Evolutionary conservation across 2,329 filamentous ascomycete genomes (phyloP).

Genomic region (Paecilomyces dactylethromorphus): DNA sequence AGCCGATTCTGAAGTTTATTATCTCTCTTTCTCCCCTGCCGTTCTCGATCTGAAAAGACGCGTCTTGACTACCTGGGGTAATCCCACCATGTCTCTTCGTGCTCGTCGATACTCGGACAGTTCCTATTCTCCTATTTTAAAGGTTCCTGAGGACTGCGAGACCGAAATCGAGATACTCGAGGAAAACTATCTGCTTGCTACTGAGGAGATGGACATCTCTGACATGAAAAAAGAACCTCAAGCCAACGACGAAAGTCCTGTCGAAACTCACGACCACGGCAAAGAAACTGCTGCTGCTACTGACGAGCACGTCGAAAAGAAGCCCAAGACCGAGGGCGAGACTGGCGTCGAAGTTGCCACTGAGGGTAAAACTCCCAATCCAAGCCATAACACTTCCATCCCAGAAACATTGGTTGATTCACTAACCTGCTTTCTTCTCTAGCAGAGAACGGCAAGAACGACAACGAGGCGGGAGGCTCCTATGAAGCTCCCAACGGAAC

Average conservation of each 20-base stretch:
- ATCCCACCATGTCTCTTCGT: background rate
- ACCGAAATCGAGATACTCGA: background rate
- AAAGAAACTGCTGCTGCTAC: background rate
- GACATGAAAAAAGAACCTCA: background rate
- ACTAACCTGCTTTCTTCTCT: background rate
- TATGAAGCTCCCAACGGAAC: slow-evolving; percentile 8
- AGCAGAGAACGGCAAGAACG: background rate
- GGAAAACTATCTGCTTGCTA: background rate
- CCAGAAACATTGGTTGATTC: background rate
- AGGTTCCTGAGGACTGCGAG: background rate
- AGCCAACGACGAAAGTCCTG: background rate
- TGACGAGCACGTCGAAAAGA: background rate
- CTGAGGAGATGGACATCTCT: background rate
- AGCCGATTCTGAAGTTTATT: background rate
- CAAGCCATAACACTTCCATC: background rate
- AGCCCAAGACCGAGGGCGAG: background rate
- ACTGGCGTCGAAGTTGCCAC: background rate
- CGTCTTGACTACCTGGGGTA: background rate
- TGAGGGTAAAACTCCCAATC: background rate
- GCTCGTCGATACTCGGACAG: background rate
- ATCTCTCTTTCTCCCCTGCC: background rate
- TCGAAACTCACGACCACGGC: background rate
- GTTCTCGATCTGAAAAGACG: background rate
- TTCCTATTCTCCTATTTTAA: background rate
- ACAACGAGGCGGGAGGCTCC: background rate